phyloP scores from a whole-genome alignment of 495 filamentous ascomycete species.

The Cercophora samala region DNA sequence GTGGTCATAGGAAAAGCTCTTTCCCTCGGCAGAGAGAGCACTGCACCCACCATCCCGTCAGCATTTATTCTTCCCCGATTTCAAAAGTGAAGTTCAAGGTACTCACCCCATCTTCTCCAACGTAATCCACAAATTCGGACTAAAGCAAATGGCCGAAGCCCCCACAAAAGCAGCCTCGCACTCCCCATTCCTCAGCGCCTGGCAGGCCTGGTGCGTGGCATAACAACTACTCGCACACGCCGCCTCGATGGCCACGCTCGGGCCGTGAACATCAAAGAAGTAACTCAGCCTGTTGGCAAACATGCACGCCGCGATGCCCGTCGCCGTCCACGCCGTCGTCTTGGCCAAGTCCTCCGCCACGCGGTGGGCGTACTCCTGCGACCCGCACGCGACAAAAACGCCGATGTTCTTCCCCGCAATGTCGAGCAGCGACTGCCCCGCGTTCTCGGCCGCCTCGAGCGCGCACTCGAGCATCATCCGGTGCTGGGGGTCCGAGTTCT shows the following conservation, averaged over 20 bases:
- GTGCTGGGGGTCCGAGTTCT: constrained; percentile 37
- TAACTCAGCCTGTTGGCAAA: constrained; percentile 48
- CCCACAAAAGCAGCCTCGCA: constrained; percentile 44
- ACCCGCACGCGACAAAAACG: constrained; percentile 46
- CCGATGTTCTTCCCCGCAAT: constrained; percentile 39
- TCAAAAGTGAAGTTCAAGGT: no score
- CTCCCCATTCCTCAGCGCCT: constrained; percentile 44
- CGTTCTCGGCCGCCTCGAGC: constrained; percentile 42
- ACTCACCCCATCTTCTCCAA: not conserved
- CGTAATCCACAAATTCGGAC: constrained; percentile 35
- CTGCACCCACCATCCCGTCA: not conserved
- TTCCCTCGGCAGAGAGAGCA: not conserved
- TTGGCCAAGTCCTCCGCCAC: not conserved
- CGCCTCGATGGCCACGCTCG: constrained; percentile 45
- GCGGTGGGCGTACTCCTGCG: not conserved
- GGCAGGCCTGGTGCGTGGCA: constrained; percentile 51
- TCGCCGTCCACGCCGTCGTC: not conserved
- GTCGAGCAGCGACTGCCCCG: constrained; percentile 37
- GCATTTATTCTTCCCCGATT: no score
- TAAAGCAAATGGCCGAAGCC: constrained; percentile 51
- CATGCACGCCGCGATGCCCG: not conserved
- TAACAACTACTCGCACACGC: constrained; percentile 55
- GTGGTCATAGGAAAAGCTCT: not conserved
- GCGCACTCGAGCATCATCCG: constrained; percentile 38
- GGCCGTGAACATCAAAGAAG: constrained; percentile 45